phyloP scores from a whole-genome alignment of 2,329 filamentous ascomycete genomes.

The Epichloe coenophiala region DNA sequence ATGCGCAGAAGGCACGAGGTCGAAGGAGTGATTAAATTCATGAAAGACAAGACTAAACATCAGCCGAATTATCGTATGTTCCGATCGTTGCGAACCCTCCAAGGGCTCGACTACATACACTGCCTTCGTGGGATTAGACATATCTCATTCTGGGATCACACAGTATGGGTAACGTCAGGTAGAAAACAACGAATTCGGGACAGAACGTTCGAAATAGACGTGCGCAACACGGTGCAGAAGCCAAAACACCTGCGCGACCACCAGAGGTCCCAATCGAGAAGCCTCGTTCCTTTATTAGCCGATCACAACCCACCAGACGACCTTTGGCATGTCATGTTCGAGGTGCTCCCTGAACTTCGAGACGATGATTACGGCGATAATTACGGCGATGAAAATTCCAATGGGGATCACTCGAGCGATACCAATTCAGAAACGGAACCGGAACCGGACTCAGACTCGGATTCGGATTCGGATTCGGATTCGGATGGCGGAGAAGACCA shows the following conservation, averaged over 20 bases:
- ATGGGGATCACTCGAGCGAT: not conserved
- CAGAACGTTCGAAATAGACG: conserved; percentile 15
- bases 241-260: conserved; percentile 7
- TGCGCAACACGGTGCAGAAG: conserved; percentile 12
- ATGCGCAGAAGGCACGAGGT: conserved; percentile 27
- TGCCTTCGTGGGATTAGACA: conserved; percentile 28
- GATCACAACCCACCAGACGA: conserved; percentile 3
- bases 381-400: not conserved
- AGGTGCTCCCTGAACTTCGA: not conserved
- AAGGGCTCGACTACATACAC: conserved; percentile 31
- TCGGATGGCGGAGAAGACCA: not conserved
- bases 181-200: conserved; percentile 13
- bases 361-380: not conserved
- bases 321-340: conserved; percentile 6
- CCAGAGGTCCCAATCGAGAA: conserved; percentile 8
- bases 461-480: not conserved
- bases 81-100: conserved; percentile 25
- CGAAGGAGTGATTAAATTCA: conserved; percentile 7
- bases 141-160: conserved; percentile 28
- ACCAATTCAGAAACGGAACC: not conserved
- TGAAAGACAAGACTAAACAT: conserved; percentile 15
- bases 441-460: not conserved
- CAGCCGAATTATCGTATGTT: conserved; percentile 27
- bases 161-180: conserved; percentile 9
- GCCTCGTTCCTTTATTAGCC: conserved; percentile 10